Evolutionary conservation across 306 rosid genomes (phyloP).

Genomic region (Bauhinia variegata): DNA sequence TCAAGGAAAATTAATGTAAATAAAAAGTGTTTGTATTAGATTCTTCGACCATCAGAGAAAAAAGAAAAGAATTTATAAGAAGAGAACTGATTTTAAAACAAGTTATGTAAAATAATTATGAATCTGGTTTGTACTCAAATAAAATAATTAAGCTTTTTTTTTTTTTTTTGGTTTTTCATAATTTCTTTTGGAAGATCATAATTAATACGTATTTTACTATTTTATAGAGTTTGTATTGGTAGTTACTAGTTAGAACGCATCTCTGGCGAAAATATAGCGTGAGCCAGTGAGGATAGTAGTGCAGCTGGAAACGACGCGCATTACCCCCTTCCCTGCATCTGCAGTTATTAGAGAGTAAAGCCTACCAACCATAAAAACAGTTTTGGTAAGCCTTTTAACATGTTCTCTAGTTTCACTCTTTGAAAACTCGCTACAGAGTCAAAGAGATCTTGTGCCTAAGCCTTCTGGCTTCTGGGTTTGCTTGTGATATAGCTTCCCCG

Average conservation of each 20-base stretch:
- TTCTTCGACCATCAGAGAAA: no score
- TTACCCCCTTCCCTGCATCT: neutral
- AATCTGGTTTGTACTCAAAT: no score
- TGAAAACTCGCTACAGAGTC: neutral
- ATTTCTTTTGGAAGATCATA: no score
- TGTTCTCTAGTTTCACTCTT: constrained; percentile 7
- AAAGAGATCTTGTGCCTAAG: constrained; percentile 30
- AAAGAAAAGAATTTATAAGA: no score
- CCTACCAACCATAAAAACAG: constrained; percentile 20
- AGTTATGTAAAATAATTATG: no score
- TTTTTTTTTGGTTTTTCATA: no score
- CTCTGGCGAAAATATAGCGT: constrained; percentile 32
- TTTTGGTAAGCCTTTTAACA: constrained; percentile 35
- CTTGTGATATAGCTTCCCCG: constrained; percentile 29
- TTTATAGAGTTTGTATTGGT: neutral
- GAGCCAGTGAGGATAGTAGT: constrained; percentile 27
- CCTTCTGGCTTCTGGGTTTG: constrained; percentile 3
- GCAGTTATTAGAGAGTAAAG: neutral
- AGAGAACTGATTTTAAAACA: no score
- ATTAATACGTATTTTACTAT: no score
- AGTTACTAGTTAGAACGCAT: constrained; percentile 41
- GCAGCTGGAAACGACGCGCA: constrained; percentile 43
- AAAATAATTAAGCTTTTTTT: no score
- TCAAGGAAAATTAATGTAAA: no score
- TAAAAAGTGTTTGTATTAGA: no score